Percentiles rank a stretch among this genome's conserved stretches.
These are phyloP conservation scores for Erucastrum elatum DNA, from an alignment of 345 rosid species.

Conservation along the genomic window DNA sequence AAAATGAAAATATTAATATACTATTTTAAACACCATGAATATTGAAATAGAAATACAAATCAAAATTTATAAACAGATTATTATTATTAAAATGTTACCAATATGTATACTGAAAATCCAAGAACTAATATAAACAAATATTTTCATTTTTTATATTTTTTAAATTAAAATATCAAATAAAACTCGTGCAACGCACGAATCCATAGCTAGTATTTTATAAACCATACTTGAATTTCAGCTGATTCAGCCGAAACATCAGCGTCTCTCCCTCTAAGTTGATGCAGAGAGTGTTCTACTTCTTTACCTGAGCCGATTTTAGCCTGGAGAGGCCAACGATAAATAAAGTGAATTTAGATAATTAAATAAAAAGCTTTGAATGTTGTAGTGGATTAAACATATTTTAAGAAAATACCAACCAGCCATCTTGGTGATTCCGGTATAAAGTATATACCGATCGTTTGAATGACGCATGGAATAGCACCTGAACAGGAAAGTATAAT, in stretches of 20 bases:
- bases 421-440: conserved; percentile 63
- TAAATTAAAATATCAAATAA: too few species aligned
- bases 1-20: too few species aligned
- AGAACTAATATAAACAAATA: too few species aligned
- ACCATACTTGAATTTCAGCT: conserved; percentile 45
- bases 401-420: conserved; percentile 40
- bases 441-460: conserved; percentile 41
- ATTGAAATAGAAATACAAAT: too few species aligned
- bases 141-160: too few species aligned
- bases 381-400: background rate
- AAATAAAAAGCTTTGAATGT: background rate
- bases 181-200: too few species aligned
- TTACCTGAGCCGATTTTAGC: conserved; percentile 45
- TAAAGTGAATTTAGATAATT: background rate
- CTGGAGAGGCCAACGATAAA: conserved; percentile 18
- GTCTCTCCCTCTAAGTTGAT: conserved; percentile 45
- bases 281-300: conserved; percentile 48
- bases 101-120: too few species aligned
- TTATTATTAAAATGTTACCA: too few species aligned
- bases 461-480: conserved; percentile 41
- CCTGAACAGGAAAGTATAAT: conserved; percentile 9
- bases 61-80: too few species aligned
- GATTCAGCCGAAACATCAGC: conserved; percentile 51
- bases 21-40: too few species aligned
- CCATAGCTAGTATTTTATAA: background rate